A percentile compares a stretch with the other conserved stretches of the same genome.
These are phyloP conservation scores for Pulveroboletus frians DNA, from an alignment of 768 basidiomycete species.

Conservation along the genomic window DNA sequence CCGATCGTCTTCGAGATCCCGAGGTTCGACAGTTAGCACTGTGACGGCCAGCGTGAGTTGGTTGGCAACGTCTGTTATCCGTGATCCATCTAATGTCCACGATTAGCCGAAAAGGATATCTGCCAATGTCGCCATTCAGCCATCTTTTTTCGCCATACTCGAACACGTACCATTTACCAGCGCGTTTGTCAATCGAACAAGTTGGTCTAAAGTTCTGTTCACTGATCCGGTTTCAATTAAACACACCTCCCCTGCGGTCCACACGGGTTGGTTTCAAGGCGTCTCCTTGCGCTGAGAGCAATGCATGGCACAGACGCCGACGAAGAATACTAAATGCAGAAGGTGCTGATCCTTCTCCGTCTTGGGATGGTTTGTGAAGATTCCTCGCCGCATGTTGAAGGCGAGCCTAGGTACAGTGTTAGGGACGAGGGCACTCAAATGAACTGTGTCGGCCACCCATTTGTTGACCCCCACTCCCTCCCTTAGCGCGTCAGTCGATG, in stretches of 20 bases:
- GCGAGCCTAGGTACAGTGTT: conserved; percentile 8
- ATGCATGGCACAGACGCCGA: neutral
- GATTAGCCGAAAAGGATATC: neutral
- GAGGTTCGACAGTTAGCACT: neutral
- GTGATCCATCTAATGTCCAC: neutral
- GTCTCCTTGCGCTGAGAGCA: neutral
- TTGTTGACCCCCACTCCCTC: neutral
- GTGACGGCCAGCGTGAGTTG: neutral
- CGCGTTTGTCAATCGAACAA: no score
- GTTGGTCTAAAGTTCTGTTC: no score
- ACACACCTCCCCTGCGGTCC: neutral
- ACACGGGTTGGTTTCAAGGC: neutral
- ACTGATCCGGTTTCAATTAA: neutral
- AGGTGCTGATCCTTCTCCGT: conserved; percentile 12
- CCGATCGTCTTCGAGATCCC: neutral
- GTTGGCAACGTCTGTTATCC: neutral
- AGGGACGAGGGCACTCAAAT: neutral
- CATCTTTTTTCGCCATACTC: no score
- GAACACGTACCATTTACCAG: no score
- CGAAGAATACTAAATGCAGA: conserved; percentile 6
- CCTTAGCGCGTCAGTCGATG: conserved; percentile 5
- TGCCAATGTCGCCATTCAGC: no score
- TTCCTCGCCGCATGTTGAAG: conserved; percentile 12
- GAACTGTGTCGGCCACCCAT: neutral
- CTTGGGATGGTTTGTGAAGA: neutral